Evolutionary conservation across 2,329 filamentous ascomycete species (phyloP).

Genomic region (Penicillium crustosum): DNA sequence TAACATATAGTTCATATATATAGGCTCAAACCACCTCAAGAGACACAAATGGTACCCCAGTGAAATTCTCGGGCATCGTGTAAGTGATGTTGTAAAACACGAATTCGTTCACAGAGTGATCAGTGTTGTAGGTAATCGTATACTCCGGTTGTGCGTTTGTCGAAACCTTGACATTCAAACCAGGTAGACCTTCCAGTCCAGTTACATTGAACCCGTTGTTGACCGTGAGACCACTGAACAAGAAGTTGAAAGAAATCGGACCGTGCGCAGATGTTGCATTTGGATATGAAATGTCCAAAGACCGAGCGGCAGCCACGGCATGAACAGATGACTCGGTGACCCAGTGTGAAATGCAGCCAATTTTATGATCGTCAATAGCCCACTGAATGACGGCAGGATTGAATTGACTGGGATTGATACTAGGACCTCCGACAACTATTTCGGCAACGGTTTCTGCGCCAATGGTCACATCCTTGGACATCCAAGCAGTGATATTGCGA

Average conservation of each 20-base stretch:
- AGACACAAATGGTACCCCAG: constrained; percentile 11
- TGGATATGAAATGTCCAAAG: constrained; percentile 56
- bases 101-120: constrained; percentile 20
- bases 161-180: constrained; percentile 10
- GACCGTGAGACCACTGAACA: constrained; percentile 17
- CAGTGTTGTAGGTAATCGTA: constrained; percentile 16
- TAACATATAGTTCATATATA: background rate
- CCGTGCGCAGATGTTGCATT: constrained; percentile 35
- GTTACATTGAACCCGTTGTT: constrained; percentile 50
- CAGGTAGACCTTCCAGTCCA: constrained; percentile 16
- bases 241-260: constrained; percentile 13
- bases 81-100: constrained; percentile 21
- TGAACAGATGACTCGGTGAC: constrained; percentile 45
- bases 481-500: constrained; percentile 61
- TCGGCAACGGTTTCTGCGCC: constrained; percentile 61
- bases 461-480: constrained; percentile 58
- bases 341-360: constrained; percentile 36
- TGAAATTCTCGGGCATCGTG: constrained; percentile 16
- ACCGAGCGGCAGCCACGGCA: constrained; percentile 43
- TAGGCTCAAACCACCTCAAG: constrained; percentile 6
- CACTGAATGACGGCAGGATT: constrained; percentile 63
- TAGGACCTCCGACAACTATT: constrained; percentile 56
- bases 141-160: constrained; percentile 15
- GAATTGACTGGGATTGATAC: constrained; percentile 53
- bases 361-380: constrained; percentile 40